These are phyloP conservation scores for Botrytis sinoallii DNA, from an alignment of 2,329 filamentous ascomycete species.

Conservation along the genomic window DNA sequence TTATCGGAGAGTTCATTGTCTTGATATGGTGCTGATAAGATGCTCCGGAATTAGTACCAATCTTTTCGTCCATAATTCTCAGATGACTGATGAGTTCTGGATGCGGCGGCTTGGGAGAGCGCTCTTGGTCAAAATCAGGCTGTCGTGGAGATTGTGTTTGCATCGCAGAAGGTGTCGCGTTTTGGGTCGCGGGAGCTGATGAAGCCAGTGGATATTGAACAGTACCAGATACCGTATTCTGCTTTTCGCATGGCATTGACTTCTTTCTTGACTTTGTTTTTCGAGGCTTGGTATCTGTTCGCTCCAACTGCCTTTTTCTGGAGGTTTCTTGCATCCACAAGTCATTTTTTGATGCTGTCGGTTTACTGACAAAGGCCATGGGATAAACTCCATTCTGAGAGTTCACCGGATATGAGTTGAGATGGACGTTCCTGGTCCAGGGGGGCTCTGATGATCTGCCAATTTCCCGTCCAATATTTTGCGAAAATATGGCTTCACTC, in stretches of 20 bases:
- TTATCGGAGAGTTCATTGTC: not conserved
- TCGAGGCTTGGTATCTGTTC: not conserved
- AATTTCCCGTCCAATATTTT: not conserved
- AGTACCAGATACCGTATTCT: not conserved
- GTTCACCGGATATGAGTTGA: not conserved
- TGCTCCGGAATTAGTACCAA: not conserved
- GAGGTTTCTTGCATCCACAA: not conserved
- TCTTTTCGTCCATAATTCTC: conserved; percentile 2
- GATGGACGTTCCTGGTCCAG: not conserved
- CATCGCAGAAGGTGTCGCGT: not conserved
- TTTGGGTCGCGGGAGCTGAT: not conserved
- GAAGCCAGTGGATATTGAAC: not conserved
- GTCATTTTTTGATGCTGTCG: not conserved
- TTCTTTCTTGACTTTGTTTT: conserved; percentile 8
- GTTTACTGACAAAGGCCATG: not conserved
- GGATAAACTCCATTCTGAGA: conserved; percentile 7
- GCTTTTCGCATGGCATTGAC: not conserved
- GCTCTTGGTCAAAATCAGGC: not conserved
- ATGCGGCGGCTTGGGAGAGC: not conserved
- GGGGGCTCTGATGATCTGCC: not conserved
- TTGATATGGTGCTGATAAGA: not conserved
- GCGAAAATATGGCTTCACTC: not conserved
- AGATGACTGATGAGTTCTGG: conserved; percentile 3
- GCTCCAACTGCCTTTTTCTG: not conserved
- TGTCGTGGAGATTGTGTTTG: not conserved